phyloP scores from a whole-genome alignment of 768 basidiomycete species.

The Phlebiopsis flavidoalba region DNA sequence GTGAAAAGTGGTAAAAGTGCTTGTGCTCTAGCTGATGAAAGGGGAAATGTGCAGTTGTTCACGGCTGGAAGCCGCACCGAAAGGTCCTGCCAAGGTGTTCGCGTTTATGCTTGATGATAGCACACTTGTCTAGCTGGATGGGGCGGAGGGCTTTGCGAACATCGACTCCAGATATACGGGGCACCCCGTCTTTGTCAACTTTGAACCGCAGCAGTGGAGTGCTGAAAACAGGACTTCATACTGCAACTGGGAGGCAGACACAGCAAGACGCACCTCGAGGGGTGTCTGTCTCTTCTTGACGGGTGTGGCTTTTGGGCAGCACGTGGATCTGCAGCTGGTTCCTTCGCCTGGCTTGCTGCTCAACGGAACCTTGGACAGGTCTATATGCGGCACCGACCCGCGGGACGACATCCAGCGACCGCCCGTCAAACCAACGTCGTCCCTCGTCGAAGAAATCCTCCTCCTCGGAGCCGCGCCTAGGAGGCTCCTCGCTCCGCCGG shows the following conservation, averaged over 20 bases:
- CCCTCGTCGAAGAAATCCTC: not conserved
- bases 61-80: not conserved
- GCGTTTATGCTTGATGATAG: not conserved
- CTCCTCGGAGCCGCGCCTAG: not conserved
- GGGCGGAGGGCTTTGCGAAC: not conserved
- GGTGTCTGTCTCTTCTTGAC: not conserved
- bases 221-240: not conserved
- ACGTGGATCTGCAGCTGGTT: not conserved
- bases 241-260: not conserved
- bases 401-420: not conserved
- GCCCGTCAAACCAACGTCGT: not conserved
- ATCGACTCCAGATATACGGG: conserved; percentile 1
- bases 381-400: not conserved
- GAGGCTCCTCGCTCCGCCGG: not conserved
- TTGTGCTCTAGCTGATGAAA: no score
- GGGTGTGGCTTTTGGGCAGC: not conserved
- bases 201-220: not conserved
- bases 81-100: conserved; percentile 5
- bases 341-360: not conserved
- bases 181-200: not conserved
- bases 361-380: not conserved
- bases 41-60: not conserved
- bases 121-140: not conserved
- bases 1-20: no score
- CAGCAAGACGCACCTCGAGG: not conserved